A percentile compares a stretch with the other conserved stretches of the same genome.
These are phyloP conservation scores for Solanum bukasovii DNA, from an alignment of 257 asterid genomes.

Conservation along the genomic window DNA sequence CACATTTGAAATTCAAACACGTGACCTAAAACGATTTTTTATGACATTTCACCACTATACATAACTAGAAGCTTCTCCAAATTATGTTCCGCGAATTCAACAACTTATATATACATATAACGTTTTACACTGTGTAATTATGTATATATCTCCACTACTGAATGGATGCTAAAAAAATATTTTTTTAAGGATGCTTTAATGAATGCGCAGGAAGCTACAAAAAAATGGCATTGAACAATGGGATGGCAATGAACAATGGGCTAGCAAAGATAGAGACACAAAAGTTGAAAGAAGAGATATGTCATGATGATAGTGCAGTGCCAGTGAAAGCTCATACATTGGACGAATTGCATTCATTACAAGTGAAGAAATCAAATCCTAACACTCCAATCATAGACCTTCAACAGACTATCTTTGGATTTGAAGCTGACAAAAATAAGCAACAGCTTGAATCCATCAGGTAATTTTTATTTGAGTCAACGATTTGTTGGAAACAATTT, in stretches of 20 bases:
- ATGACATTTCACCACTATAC: not conserved
- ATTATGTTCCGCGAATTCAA: no score
- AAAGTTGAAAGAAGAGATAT: constrained; percentile 36
- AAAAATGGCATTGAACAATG: not conserved
- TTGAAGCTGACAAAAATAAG: constrained; percentile 48
- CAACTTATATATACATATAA: no score
- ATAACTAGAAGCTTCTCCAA: not conserved
- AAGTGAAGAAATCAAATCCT: constrained; percentile 73
- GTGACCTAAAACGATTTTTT: not conserved
- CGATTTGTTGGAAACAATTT: not conserved
- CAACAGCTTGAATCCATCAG: constrained; percentile 90
- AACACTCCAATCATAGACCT: constrained; percentile 52
- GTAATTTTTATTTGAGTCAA: not conserved
- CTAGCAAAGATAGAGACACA: constrained; percentile 58
- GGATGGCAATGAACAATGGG: constrained; percentile 3
- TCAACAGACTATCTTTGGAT: not conserved
- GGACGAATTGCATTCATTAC: constrained; percentile 81
- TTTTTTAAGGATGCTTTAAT: not conserved
- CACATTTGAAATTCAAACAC: not conserved
- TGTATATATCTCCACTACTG: not conserved
- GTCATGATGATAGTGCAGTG: constrained; percentile 64
- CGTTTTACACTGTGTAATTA: not conserved
- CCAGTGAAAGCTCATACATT: constrained; percentile 77
- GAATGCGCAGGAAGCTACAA: not conserved
- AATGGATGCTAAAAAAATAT: not conserved